A percentile compares a stretch with the other conserved stretches of the same genome.
These are phyloP conservation scores for Aaosphaeria arxii DNA, from an alignment of 2,329 filamentous ascomycete genomes.

Conservation along the genomic window DNA sequence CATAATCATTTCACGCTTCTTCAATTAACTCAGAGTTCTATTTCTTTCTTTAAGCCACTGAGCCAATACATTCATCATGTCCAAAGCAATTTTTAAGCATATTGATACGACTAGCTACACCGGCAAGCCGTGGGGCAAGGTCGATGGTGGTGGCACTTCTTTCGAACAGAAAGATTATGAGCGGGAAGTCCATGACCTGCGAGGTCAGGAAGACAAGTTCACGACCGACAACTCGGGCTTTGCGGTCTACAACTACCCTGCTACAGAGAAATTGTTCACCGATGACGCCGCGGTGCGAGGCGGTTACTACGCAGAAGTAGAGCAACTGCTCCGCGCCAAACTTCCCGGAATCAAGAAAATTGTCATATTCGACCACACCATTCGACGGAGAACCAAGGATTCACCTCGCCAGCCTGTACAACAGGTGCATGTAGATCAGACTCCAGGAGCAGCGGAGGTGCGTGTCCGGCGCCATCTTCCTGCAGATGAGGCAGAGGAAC, in stretches of 20 bases:
- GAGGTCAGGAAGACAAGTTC: slow-evolving; percentile 51
- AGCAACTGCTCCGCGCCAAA: slow-evolving; percentile 53
- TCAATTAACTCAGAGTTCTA: no score
- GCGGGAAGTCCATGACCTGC: slow-evolving; percentile 54
- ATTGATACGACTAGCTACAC: slow-evolving; percentile 53
- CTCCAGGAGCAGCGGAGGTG: slow-evolving; percentile 57
- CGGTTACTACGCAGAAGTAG: slow-evolving; percentile 62
- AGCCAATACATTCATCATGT: slow-evolving; percentile 45
- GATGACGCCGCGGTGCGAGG: slow-evolving; percentile 55
- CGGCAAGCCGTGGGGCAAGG: slow-evolving; percentile 62
- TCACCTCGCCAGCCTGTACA: slow-evolving; percentile 64
- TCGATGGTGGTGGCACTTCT: slow-evolving; percentile 58
- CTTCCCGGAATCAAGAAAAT: slow-evolving; percentile 59
- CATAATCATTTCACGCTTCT: no score
- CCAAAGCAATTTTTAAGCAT: slow-evolving; percentile 58
- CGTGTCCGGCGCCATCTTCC: slow-evolving; percentile 62
- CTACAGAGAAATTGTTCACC: slow-evolving; percentile 54
- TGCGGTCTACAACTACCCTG: slow-evolving; percentile 52
- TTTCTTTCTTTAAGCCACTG: no score
- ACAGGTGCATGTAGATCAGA: slow-evolving; percentile 71
- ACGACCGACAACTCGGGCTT: slow-evolving; percentile 60
- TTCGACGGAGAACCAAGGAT: slow-evolving; percentile 54
- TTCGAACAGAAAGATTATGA: slow-evolving; percentile 48
- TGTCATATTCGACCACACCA: slow-evolving; percentile 71
- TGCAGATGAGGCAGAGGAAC: slow-evolving; percentile 52